These are phyloP conservation scores for Mikania micrantha DNA, from an alignment of 129 eudicot genomes.

Conservation along the genomic window DNA sequence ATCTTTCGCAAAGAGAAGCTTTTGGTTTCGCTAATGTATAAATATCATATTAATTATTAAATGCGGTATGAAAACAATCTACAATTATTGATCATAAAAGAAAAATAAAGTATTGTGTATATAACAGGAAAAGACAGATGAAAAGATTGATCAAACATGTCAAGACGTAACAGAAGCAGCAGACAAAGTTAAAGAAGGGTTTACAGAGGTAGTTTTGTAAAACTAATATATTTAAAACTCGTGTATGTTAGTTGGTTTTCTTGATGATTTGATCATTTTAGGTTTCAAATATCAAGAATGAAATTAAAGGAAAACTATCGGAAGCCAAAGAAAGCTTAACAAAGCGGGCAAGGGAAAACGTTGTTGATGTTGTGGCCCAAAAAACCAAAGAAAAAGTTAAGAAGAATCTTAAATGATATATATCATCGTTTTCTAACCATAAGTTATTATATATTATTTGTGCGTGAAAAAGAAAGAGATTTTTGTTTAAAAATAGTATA, in stretches of 20 bases:
- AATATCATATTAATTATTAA: too few species aligned
- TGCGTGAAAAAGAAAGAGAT: too few species aligned
- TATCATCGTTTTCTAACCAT: too few species aligned
- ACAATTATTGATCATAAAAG: too few species aligned
- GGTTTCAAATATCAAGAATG: slow-evolving; percentile 26
- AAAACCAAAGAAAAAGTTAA: slow-evolving; percentile 27
- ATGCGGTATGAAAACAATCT: background rate
- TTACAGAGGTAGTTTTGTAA: slow-evolving; percentile 19
- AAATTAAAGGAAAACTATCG: slow-evolving; percentile 18
- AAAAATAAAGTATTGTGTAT: background rate
- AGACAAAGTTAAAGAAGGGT: slow-evolving; percentile 40
- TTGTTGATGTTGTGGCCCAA: slow-evolving; percentile 27
- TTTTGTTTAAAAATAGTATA: too few species aligned
- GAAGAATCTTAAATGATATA: slow-evolving; percentile 21
- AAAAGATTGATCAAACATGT: slow-evolving; percentile 42
- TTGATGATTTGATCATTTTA: background rate
- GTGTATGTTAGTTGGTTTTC: too few species aligned
- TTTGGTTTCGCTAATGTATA: background rate
- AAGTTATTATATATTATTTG: too few species aligned
- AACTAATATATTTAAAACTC: too few species aligned
- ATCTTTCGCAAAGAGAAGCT: background rate
- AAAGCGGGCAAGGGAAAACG: slow-evolving; percentile 31
- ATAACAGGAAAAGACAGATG: slow-evolving; percentile 23
- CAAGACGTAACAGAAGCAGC: slow-evolving; percentile 47
- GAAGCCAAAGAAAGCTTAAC: slow-evolving; percentile 22